phyloP scores from a whole-genome alignment of 2,329 filamentous ascomycete genomes.

The Aspergillus flavus region DNA sequence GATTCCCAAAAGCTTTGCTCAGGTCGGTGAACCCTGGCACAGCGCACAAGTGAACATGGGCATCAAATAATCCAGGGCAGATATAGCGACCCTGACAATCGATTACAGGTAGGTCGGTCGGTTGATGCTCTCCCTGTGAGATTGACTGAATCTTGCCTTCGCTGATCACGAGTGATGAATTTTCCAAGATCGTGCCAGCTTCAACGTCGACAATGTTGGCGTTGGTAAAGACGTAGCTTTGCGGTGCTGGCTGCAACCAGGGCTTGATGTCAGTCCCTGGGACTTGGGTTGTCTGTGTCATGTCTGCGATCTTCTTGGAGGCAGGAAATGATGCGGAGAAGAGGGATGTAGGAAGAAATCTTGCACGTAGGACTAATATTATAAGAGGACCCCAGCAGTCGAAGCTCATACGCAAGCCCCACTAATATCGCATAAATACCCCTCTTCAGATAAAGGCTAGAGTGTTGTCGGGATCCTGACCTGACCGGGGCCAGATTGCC shows the following conservation, averaged over 20 bases:
- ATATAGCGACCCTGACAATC: neutral
- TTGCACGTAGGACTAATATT: neutral
- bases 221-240: neutral
- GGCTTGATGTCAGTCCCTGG: neutral
- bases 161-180: neutral
- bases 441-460: neutral
- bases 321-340: neutral
- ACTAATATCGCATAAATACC: no score
- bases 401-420: neutral
- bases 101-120: neutral
- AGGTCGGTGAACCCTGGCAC: neutral
- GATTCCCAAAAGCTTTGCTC: neutral
- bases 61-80: neutral
- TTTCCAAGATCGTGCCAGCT: neutral
- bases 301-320: neutral
- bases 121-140: neutral
- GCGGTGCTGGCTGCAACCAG: neutral
- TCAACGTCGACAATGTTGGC: neutral
- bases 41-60: neutral
- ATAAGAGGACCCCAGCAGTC: neutral
- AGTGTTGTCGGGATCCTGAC: neutral
- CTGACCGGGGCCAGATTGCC: neutral
- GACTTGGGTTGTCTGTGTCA: neutral
- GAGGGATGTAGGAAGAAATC: neutral
- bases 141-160: neutral